Conservation (phyloP, 306 rosid genomes). For the Corylus heterophylla region DNA sequence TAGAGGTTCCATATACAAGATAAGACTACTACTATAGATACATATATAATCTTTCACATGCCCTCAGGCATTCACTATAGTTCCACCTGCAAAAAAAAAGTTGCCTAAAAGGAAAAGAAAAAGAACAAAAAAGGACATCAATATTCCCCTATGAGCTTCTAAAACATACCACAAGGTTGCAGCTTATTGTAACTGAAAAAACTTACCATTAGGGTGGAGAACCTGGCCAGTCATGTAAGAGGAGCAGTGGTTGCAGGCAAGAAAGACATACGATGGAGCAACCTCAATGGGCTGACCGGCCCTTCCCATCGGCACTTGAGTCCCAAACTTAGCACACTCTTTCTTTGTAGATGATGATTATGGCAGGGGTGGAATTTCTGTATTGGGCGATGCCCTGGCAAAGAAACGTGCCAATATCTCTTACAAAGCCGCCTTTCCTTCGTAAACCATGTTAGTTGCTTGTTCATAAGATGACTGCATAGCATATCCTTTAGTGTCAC, state of each 20-base stretch:
- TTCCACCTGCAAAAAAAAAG: constrained; percentile 57
- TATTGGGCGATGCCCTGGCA: too few species aligned
- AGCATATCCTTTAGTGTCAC: too few species aligned
- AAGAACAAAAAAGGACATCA: neutral
- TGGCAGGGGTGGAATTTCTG: too few species aligned
- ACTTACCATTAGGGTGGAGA: constrained; percentile 75
- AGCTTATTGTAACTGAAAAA: neutral
- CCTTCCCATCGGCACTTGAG: constrained; percentile 63
- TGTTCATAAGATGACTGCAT: too few species aligned
- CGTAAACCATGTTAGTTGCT: too few species aligned
- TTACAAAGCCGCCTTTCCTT: too few species aligned
- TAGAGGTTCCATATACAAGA: neutral
- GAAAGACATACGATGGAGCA: constrained; percentile 69
- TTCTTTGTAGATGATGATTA: too few species aligned
- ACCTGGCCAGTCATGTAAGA: constrained; percentile 81
- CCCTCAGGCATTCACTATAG: constrained; percentile 56
- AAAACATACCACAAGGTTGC: too few species aligned
- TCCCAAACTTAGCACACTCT: constrained; percentile 37
- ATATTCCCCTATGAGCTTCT: neutral
- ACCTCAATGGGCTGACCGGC: constrained; percentile 82
- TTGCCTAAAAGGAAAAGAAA: neutral
- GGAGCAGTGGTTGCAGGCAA: constrained; percentile 68
- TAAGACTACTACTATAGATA: neutral
- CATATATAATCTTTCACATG: neutral
- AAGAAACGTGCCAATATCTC: too few species aligned